Evolutionary conservation across 345 rosid genomes (phyloP).

Genomic region (Mallotus nudiflorus): DNA sequence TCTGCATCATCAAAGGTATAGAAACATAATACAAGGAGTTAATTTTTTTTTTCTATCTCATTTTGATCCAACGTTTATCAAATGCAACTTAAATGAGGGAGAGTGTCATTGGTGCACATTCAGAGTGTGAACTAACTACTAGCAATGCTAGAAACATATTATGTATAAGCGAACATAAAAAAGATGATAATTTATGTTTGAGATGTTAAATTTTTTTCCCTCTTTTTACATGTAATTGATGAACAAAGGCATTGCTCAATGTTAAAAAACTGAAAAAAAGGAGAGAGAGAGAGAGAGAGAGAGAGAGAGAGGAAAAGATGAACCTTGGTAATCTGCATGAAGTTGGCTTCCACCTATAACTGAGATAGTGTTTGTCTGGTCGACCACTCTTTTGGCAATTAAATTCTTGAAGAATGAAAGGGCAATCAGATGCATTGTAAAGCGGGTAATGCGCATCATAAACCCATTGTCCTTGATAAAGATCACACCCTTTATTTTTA

Average conservation of each 20-base stretch:
- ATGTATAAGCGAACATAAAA: too few species aligned
- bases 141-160: too few species aligned
- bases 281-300: too few species aligned
- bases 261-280: neutral
- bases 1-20: slow-evolving; percentile 18
- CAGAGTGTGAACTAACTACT: slow-evolving; percentile 4
- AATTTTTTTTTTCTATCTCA: too few species aligned
- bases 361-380: slow-evolving; percentile 57
- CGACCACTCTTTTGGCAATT: slow-evolving; percentile 58
- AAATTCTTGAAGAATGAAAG: slow-evolving; percentile 52
- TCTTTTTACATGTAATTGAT: too few species aligned
- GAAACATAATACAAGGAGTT: too few species aligned
- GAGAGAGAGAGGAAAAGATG: neutral
- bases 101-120: neutral
- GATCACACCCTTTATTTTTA: slow-evolving; percentile 22
- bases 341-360: slow-evolving; percentile 64
- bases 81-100: too few species aligned
- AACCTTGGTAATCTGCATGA: slow-evolving; percentile 58
- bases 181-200: too few species aligned
- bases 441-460: slow-evolving; percentile 49
- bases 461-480: slow-evolving; percentile 65
- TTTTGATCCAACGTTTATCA: too few species aligned
- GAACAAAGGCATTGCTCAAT: too few species aligned
- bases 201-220: too few species aligned
- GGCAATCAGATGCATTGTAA: slow-evolving; percentile 44